A percentile compares a stretch with the other conserved stretches of the same genome.
Conservation (phyloP, 495 filamentous ascomycete species). For the Bacidia gigantensis region DNA sequence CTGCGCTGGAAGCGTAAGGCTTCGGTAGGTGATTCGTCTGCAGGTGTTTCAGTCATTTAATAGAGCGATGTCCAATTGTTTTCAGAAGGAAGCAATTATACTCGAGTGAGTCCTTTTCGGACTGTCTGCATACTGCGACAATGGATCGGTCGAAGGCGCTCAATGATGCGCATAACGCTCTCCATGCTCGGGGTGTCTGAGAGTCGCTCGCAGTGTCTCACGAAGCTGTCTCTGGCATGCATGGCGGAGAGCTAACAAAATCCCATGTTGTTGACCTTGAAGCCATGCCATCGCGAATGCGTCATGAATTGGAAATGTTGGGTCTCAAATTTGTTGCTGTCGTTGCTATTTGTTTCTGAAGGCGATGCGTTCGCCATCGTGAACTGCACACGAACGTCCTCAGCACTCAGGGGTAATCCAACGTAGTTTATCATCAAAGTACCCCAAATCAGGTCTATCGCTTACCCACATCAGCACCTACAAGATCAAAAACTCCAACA, state of each 20-base stretch:
- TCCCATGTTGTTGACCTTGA: not conserved
- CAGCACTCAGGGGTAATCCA: no score
- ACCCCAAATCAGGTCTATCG: not conserved
- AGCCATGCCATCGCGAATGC: not conserved
- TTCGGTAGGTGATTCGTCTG: no score
- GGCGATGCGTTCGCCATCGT: not conserved
- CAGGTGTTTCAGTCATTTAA: no score
- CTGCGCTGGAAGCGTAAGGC: no score
- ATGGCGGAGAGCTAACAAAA: not conserved
- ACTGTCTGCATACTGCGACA: not conserved
- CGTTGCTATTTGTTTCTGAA: not conserved
- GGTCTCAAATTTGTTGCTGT: not conserved
- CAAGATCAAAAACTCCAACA: not conserved
- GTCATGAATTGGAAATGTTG: not conserved
- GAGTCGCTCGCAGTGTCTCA: no score
- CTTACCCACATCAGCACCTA: not conserved
- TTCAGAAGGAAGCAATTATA: no score
- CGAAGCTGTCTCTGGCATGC: no score
- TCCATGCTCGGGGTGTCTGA: not conserved
- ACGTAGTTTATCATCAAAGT: not conserved
- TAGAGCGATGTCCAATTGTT: no score
- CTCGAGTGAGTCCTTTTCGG: not conserved
- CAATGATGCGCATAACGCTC: not conserved
- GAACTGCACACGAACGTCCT: not conserved
- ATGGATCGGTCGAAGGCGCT: not conserved